Conservation (phyloP, 2,329 filamentous ascomycete species). For the Tolypocladium paradoxum region DNA sequence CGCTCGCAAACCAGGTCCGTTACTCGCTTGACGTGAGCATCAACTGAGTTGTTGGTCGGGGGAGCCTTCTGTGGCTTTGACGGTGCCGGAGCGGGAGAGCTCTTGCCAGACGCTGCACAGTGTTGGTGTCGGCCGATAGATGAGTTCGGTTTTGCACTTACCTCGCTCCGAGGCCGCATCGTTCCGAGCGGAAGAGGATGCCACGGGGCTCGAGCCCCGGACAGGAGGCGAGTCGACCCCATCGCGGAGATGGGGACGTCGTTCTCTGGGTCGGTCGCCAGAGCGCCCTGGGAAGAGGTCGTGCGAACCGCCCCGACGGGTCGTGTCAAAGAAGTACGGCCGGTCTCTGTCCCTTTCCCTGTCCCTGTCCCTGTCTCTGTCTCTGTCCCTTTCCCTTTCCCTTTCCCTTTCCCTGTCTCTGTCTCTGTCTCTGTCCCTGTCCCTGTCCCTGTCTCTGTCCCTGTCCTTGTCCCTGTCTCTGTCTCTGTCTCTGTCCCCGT, state of each 20-base stretch:
- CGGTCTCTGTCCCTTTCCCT: background rate
- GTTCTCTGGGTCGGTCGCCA: background rate
- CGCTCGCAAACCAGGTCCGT: constrained; percentile 13
- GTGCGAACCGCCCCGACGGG: background rate
- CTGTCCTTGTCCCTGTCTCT: background rate
- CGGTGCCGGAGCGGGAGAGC: background rate
- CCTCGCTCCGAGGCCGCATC: background rate
- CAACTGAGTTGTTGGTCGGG: background rate
- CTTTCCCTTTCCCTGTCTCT: background rate
- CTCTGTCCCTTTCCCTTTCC: background rate
- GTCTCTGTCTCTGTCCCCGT: background rate
- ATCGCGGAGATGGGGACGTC: background rate
- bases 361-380: background rate
- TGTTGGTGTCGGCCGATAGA: background rate
- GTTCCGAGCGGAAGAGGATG: background rate
- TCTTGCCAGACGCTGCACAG: background rate
- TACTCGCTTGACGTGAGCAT: constrained; percentile 5
- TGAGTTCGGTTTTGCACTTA: background rate
- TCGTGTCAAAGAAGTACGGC: background rate
- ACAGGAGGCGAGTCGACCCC: background rate
- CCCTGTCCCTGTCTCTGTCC: background rate
- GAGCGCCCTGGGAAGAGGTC: background rate
- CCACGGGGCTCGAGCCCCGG: background rate
- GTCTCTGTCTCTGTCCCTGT: background rate
- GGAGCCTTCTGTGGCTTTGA: constrained; percentile 1